These are phyloP conservation scores for Ophiostoma sp. DNA, from an alignment of 2,329 filamentous ascomycete genomes.

Conservation along the genomic window DNA sequence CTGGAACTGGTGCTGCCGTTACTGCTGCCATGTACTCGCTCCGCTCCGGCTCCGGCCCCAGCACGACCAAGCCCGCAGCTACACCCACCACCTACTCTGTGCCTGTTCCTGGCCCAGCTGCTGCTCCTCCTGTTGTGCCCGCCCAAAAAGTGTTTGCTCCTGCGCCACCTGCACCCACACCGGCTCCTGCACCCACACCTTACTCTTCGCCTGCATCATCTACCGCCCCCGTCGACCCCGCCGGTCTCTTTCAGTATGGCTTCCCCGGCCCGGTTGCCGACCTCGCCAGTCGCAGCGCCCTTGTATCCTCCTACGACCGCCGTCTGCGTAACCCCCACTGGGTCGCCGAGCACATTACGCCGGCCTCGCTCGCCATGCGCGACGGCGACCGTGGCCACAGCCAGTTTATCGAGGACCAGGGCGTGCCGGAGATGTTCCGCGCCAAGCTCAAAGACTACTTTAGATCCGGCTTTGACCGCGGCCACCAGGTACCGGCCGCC, in stretches of 20 bases:
- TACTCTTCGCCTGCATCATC: conserved; percentile 41
- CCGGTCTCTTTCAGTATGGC: conserved; percentile 76
- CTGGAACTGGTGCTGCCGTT: conserved; percentile 68
- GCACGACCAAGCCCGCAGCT: conserved; percentile 34
- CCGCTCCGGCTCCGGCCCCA: conserved; percentile 43
- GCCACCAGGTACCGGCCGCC: conserved; percentile 93
- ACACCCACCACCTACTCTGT: conserved; percentile 28
- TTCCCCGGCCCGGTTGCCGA: conserved; percentile 90
- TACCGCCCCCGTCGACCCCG: conserved; percentile 59
- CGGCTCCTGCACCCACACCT: conserved; percentile 37
- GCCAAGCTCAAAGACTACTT: conserved; percentile 90
- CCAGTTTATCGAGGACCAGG: conserved; percentile 72
- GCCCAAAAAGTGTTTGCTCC: conserved; percentile 51
- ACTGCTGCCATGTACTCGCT: conserved; percentile 64
- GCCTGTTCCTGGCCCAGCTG: conserved; percentile 31
- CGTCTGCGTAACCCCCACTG: conserved; percentile 86
- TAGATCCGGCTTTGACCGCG: conserved; percentile 89
- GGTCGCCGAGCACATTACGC: conserved; percentile 95
- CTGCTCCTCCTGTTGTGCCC: conserved; percentile 41
- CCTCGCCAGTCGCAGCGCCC: conserved; percentile 66
- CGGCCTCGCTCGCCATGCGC: conserved; percentile 67
- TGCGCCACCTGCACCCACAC: conserved; percentile 29
- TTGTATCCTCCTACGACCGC: conserved; percentile 86
- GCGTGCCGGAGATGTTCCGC: conserved; percentile 79
- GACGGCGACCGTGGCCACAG: conserved; percentile 81